Conservation (phyloP, 2,329 filamentous ascomycete genomes). For the Trichoderma koningiopsis region DNA sequence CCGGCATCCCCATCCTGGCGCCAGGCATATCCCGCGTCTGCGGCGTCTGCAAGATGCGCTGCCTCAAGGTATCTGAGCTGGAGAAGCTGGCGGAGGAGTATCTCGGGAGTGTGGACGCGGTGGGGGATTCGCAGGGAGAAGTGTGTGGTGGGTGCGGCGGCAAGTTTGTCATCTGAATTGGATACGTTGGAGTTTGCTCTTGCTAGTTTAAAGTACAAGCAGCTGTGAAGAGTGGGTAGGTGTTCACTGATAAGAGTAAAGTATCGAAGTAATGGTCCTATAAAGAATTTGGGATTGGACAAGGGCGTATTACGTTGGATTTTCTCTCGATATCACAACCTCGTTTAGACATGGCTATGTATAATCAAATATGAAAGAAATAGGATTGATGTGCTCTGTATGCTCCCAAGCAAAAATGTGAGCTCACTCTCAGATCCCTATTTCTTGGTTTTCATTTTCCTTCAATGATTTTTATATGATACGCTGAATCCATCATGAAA, state of each 20-base stretch:
- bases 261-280: too few species aligned
- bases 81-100: slow-evolving; percentile 37
- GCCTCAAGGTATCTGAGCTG: slow-evolving; percentile 50
- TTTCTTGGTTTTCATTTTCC: neutral
- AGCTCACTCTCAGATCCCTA: neutral
- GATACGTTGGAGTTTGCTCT: neutral
- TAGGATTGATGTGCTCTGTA: neutral
- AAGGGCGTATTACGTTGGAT: too few species aligned
- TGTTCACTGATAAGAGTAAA: too few species aligned
- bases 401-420: neutral
- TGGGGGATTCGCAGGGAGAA: slow-evolving; percentile 39
- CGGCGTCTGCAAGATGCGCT: slow-evolving; percentile 56
- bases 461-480: neutral
- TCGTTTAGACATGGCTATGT: neutral
- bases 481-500: neutral
- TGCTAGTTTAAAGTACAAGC: too few species aligned
- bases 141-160: slow-evolving; percentile 46
- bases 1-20: slow-evolving; percentile 56
- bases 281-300: too few species aligned
- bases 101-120: slow-evolving; percentile 33
- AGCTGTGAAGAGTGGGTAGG: too few species aligned
- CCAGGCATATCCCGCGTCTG: slow-evolving; percentile 58
- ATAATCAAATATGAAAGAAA: neutral
- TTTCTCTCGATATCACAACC: neutral
- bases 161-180: slow-evolving; percentile 42